A percentile compares a stretch with the other conserved stretches of the same genome.
These are phyloP conservation scores for Sporothrix luriei DNA, from an alignment of 2,329 filamentous ascomycete species.

Conservation along the genomic window DNA sequence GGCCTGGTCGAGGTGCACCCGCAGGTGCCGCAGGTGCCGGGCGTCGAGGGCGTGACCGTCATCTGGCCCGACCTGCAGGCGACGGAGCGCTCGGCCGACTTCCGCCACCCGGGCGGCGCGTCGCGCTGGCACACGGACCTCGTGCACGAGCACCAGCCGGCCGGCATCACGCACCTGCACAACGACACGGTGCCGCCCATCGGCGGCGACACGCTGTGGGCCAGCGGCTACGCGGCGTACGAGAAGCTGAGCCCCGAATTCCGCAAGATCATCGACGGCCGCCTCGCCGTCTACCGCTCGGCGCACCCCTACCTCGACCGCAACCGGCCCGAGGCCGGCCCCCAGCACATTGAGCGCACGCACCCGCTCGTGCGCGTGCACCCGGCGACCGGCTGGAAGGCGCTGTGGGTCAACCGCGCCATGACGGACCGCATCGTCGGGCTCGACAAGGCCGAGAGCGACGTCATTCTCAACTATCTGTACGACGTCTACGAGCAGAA, in stretches of 20 bases:
- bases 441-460: constrained; percentile 68
- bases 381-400: constrained; percentile 72
- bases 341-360: constrained; percentile 65
- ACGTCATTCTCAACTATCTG: constrained; percentile 66
- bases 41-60: constrained; percentile 64
- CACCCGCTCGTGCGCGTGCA: constrained; percentile 72
- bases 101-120: constrained; percentile 68
- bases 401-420: constrained; percentile 69
- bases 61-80: constrained; percentile 71
- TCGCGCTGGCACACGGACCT: constrained; percentile 71
- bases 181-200: constrained; percentile 66
- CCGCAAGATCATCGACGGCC: constrained; percentile 70
- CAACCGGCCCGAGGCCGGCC: constrained; percentile 61
- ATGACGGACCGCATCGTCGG: constrained; percentile 71
- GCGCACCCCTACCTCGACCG: constrained; percentile 70
- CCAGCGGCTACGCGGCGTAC: constrained; percentile 70
- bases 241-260: constrained; percentile 72
- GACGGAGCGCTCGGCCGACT: constrained; percentile 61
- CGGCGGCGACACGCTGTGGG: constrained; percentile 74
- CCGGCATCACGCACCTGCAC: constrained; percentile 70
- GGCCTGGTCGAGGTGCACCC: constrained; percentile 71
- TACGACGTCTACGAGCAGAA: constrained; percentile 70
- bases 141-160: constrained; percentile 70
- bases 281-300: constrained; percentile 64
- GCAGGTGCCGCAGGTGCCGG: constrained; percentile 71